Conservation (phyloP, 805 yeast genomes). For the Maudiozyma barnettii region DNA sequence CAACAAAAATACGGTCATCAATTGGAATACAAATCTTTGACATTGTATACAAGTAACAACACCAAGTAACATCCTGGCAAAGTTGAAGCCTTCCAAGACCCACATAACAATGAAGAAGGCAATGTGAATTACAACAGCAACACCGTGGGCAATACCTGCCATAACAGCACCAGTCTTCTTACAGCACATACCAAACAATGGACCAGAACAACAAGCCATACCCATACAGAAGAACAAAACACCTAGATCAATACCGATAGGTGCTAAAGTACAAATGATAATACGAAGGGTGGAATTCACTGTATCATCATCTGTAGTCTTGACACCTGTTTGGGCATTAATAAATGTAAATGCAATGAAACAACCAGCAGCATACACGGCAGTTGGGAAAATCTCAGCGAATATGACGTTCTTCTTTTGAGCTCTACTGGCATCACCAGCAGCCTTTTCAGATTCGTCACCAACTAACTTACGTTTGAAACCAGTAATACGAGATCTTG, state of each 20-base stretch:
- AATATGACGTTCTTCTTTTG: conserved; percentile 64
- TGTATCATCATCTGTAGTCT: conserved; percentile 32
- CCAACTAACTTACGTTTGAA: conserved; percentile 66
- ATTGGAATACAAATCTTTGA: conserved; percentile 81
- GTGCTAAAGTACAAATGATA: conserved; percentile 76
- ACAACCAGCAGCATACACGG: conserved; percentile 68
- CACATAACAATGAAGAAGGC: conserved; percentile 91
- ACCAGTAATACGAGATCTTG: conserved; percentile 81
- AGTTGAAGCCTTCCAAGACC: conserved; percentile 90
- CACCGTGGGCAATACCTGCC: conserved; percentile 94
- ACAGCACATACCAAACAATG: conserved; percentile 87
- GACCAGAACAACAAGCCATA: conserved; percentile 95
- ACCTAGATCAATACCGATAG: conserved; percentile 86
- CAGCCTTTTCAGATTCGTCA: conserved; percentile 70
- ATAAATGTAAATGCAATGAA: conserved; percentile 72
- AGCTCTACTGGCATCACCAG: conserved; percentile 78
- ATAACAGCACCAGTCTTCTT: conserved; percentile 90
- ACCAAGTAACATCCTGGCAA: conserved; percentile 81
- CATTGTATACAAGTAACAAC: conserved; percentile 72
- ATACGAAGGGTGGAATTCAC: conserved; percentile 69
- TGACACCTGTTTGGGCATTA: conserved; percentile 81
- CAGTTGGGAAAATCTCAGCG: conserved; percentile 64
- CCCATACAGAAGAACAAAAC: conserved; percentile 65
- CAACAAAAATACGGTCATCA: conserved; percentile 65
- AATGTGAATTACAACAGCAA: conserved; percentile 81